These are phyloP conservation scores for Pseudocohnilembus persalinus DNA, from an alignment of 169 alveolate genomes.

Conservation along the genomic window DNA sequence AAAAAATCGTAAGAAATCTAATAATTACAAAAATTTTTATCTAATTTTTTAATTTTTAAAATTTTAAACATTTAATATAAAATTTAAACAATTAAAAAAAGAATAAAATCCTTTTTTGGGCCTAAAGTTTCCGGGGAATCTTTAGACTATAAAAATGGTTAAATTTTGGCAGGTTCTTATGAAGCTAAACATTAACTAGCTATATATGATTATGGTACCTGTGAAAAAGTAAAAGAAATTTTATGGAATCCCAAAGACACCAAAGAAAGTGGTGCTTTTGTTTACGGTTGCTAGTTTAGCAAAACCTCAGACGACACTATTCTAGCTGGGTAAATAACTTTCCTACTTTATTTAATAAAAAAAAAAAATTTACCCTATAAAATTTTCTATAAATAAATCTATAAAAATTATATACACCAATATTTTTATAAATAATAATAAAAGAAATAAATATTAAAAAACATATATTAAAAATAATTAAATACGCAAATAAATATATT, in stretches of 20 bases:
- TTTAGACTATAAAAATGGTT: constrained; percentile 75
- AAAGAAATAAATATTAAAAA: too few relatives aligned
- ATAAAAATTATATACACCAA: too few relatives aligned
- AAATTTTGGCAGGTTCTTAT: constrained; percentile 83
- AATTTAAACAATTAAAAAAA: not conserved
- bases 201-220: constrained; percentile 70
- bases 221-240: constrained; percentile 26
- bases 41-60: not conserved
- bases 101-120: constrained; percentile 68
- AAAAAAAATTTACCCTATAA: not conserved
- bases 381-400: too few relatives aligned
- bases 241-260: constrained; percentile 21
- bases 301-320: constrained; percentile 3
- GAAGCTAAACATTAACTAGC: constrained; percentile 76
- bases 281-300: constrained; percentile 20
- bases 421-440: too few relatives aligned
- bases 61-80: not conserved
- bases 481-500: too few relatives aligned
- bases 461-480: too few relatives aligned
- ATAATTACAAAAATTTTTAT: too few relatives aligned
- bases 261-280: constrained; percentile 7
- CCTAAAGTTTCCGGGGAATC: constrained; percentile 88
- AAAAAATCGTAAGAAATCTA: constrained; percentile 55
- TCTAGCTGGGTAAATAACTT: not conserved
- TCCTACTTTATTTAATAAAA: too few relatives aligned